phyloP scores from a whole-genome alignment of 2,329 filamentous ascomycete genomes.

The Diaporthe citri region DNA sequence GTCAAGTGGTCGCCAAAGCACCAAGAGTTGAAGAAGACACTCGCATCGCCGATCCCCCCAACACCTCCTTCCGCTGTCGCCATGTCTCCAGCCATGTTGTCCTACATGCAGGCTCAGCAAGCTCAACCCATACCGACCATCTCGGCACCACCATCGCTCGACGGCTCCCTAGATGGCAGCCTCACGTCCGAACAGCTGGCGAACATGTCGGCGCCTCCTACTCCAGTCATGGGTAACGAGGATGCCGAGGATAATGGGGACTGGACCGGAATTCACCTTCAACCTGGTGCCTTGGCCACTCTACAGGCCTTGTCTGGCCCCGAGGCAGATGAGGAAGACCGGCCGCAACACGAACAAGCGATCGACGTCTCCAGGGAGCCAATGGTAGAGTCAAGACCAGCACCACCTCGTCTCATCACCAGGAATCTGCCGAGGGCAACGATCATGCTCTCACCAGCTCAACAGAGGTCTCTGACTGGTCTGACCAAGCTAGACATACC shows the following conservation, averaged over 20 bases:
- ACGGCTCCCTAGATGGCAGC: conserved; percentile 92
- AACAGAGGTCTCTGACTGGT: conserved; percentile 73
- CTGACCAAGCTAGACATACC: conserved; percentile 89
- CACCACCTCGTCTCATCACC: conserved; percentile 64
- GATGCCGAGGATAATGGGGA: conserved; percentile 68
- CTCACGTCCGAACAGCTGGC: conserved; percentile 90
- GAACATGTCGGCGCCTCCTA: conserved; percentile 84
- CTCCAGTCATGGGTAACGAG: conserved; percentile 76
- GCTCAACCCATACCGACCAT: conserved; percentile 76
- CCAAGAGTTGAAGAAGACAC: conserved; percentile 58
- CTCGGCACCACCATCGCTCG: conserved; percentile 87
- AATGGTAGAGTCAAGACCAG: conserved; percentile 65
- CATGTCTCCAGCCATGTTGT: conserved; percentile 81
- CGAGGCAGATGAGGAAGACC: conserved; percentile 67
- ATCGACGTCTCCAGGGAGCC: conserved; percentile 63
- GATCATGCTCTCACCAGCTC: conserved; percentile 58
- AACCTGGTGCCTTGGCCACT: conserved; percentile 84
- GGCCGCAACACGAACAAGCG: conserved; percentile 66
- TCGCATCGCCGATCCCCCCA: conserved; percentile 70
- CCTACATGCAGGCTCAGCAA: conserved; percentile 75
- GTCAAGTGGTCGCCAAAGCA: conserved; percentile 33
- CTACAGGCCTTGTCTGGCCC: conserved; percentile 79
- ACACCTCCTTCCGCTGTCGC: conserved; percentile 77
- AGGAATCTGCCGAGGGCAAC: conserved; percentile 49
- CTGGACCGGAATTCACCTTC: conserved; percentile 82